Evolutionary conservation across 768 basidiomycete species (phyloP), one percentile per base, ranked within the genome.

Genomic region (Holtermanniella nyarrowii): DNA sequence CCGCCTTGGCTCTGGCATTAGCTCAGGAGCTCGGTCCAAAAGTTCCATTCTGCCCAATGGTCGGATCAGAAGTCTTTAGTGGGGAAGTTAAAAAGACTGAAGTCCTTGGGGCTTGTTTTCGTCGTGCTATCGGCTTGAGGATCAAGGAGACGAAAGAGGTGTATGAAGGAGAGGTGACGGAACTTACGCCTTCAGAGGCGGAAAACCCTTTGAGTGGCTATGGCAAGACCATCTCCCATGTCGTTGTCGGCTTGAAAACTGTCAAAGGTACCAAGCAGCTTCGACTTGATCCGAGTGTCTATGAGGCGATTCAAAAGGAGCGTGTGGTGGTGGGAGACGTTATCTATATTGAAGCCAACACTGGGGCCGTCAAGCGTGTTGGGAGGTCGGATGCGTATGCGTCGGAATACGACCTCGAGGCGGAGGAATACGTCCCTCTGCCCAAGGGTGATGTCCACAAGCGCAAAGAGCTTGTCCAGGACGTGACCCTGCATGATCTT

Each of bases 131-230:
- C 55, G 93, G 93, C 44, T 79, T 97, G 31, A 82, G 93, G 69
- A 95, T 97, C 77, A 97, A 97, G 73, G 95, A 97, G 73, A 96
- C 91, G 4, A 97, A 99, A 70, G 89, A 95, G 66, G 90, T 97
- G 5, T 97, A 91, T 72, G 93, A 97, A 71, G 93, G 95, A 54
- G 93, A 99, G 74, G 86, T 99, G 16, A 97, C 93, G 7, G 93
- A 97, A 66, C 75, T 97, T 54, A 95, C 93, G 3, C 95, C 95
- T 2, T 82, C 88, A 20, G 95, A 97, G 74, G 80, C 93, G 13
- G 93, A 97, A 72, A 97, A 97, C 73, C 95, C 95, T 23, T 77
- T 97, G 42, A 89, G 86, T 49, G 91, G 93, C 40, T 97, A 96
- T 70, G 95, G 95, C 55, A 99, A 97, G 75, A 96, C 93, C 1